A percentile compares a stretch with the other conserved stretches of the same genome.
These are phyloP conservation scores for Garcia nutans DNA, from an alignment of 345 rosid species.

Conservation along the genomic window DNA sequence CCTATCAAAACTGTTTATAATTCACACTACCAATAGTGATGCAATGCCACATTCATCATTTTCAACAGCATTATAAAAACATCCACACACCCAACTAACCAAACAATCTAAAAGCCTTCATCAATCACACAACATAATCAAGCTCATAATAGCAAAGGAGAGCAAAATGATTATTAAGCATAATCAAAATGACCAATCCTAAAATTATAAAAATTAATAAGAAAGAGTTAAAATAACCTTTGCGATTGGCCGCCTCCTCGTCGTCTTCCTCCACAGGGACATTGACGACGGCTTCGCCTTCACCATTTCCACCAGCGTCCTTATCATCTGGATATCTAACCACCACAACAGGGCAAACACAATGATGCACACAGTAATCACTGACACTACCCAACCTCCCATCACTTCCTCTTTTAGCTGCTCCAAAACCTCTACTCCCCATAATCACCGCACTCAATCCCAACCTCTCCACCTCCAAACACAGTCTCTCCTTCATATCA, in stretches of 20 bases:
- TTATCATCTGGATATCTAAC: slow-evolving; percentile 77
- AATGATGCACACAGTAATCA: slow-evolving; percentile 91
- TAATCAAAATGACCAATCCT: background rate
- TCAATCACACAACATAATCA: background rate
- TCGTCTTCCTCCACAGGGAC: slow-evolving; percentile 24
- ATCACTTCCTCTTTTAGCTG: slow-evolving; percentile 69
- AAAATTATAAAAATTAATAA: background rate
- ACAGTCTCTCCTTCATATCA: slow-evolving; percentile 93
- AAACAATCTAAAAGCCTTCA: background rate
- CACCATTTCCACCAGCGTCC: slow-evolving; percentile 33
- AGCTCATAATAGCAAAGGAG: background rate
- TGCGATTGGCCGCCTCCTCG: background rate
- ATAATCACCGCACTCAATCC: slow-evolving; percentile 74
- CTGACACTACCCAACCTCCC: slow-evolving; percentile 89
- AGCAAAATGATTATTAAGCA: background rate
- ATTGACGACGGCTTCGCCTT: slow-evolving; percentile 24
- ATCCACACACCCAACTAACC: too few relatives aligned
- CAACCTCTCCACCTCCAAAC: slow-evolving; percentile 81
- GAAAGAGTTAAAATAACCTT: slow-evolving; percentile 4
- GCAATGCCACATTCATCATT: background rate
- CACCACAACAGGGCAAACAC: slow-evolving; percentile 85
- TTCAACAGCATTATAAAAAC: too few relatives aligned
- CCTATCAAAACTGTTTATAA: too few relatives aligned
- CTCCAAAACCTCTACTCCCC: slow-evolving; percentile 92
- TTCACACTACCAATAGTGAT: background rate